phyloP scores from a whole-genome alignment of 148 eudicot species.

The Limonium bicolor region DNA sequence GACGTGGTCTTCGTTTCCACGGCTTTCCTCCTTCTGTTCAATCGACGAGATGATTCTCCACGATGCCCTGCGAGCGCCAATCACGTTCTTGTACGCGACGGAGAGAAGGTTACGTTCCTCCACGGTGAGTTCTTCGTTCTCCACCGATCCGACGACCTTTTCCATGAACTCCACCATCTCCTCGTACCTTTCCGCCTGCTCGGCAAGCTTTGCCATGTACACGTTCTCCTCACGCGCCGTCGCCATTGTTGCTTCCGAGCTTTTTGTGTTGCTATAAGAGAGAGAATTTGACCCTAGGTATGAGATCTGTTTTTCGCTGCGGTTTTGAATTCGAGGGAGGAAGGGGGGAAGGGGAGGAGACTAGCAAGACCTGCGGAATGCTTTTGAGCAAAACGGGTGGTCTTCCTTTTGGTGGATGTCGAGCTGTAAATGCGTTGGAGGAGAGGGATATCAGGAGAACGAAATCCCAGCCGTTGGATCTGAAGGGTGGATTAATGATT shows the following conservation, averaged over 20 bases:
- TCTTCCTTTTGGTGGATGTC: background rate
- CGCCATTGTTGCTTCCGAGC: conserved; percentile 15
- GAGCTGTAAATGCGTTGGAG: conserved; percentile 4
- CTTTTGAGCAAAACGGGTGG: too few species aligned
- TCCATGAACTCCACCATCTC: conserved; percentile 74
- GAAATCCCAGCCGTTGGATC: background rate
- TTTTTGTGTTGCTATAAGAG: background rate
- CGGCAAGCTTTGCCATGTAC: conserved; percentile 58
- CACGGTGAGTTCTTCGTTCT: conserved; percentile 33
- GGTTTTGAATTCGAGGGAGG: background rate
- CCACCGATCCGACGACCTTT: conserved; percentile 18
- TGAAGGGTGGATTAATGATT: background rate
- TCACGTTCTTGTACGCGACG: conserved; percentile 89
- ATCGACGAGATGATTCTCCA: conserved; percentile 65
- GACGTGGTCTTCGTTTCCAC: conserved; percentile 64
- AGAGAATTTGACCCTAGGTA: conserved; percentile 8
- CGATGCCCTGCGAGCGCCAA: conserved; percentile 69
- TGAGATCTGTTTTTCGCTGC: background rate
- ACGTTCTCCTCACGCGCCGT: conserved; percentile 40
- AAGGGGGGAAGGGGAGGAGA: background rate
- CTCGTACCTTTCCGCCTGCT: conserved; percentile 70
- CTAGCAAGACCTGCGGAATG: background rate
- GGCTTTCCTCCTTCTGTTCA: conserved; percentile 62
- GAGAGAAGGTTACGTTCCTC: conserved; percentile 90
- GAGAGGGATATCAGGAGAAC: background rate